Conservation (phyloP, 2,329 filamentous ascomycete species). For the Lasiodiplodia theobromae region DNA sequence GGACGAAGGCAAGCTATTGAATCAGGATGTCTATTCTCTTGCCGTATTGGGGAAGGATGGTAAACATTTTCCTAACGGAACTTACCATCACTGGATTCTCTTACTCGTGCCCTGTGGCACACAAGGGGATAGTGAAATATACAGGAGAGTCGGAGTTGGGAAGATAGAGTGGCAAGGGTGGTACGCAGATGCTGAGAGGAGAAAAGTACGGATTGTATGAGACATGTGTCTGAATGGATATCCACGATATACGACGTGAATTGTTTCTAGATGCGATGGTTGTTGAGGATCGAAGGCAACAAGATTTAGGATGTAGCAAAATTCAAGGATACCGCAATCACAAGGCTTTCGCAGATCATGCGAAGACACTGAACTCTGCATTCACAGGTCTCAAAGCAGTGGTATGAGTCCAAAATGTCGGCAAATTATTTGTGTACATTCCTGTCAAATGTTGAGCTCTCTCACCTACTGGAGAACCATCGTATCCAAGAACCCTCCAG, state of each 20-base stretch:
- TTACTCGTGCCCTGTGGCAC: constrained; percentile 27
- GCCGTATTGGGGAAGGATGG: constrained; percentile 30
- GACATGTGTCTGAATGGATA: not conserved
- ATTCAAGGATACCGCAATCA: not conserved
- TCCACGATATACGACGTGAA: not conserved
- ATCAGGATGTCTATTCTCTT: constrained; percentile 29
- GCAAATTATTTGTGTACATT: too few relatives aligned
- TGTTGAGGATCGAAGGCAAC: not conserved
- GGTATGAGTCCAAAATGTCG: too few relatives aligned
- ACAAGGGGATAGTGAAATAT: constrained; percentile 12
- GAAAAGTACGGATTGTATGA: constrained; percentile 9
- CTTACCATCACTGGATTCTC: constrained; percentile 32
- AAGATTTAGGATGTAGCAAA: not conserved
- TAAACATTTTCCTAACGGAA: not conserved
- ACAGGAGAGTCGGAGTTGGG: constrained; percentile 33
- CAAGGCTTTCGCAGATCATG: too few relatives aligned
- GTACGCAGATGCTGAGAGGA: constrained; percentile 28
- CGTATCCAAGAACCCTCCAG: not conserved
- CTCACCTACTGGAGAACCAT: not conserved
- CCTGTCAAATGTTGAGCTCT: too few relatives aligned
- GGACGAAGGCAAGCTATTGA: constrained; percentile 31
- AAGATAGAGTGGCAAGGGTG: constrained; percentile 27
- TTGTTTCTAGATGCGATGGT: not conserved
- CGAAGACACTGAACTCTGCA: too few relatives aligned
- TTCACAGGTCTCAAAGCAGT: too few relatives aligned